Evolutionary conservation across 202 grass and related monocot species (phyloP), one percentile per base, ranked within the genome.

Genomic region (Dendrocalamus latiflorus): DNA sequence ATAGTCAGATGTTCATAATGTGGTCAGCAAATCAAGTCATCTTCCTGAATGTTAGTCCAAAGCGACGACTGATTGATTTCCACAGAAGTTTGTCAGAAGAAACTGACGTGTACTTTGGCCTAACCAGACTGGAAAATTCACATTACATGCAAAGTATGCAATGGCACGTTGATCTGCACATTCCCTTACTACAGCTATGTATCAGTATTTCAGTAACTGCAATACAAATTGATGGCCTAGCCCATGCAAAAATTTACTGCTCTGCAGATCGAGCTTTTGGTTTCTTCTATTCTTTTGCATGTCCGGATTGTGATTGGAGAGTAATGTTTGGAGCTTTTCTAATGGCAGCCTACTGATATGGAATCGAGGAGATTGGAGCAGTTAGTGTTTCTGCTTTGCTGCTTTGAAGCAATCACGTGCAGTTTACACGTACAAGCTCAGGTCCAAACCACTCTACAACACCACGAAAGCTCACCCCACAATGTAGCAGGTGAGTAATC

Each of bases 311-410:
- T n/a, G n/a, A n/a, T n/a, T n/a, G n/a, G n/a, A n/a, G n/a, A n/a
- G n/a, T n/a, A n/a, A 90, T 55, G 34, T 50, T 88, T 91, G 78
- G 79, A 83, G 15, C 37, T n/a, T 85, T 85, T 74, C 51, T 36
- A 51, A 63, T 78, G 81, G 42, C 78, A 91, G 89, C 26, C 65
- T 61, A 36, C 54, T 65, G 64, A 68, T 15, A 91, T 91, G 89
- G 89, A 88, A 68, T 72, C 73, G 61, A 82, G 77, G 82, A 74
- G 73, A 49, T 78, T 85, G 36, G 84, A 57, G 69, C 84, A 74
- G 69, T 79, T 90, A 65, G 63, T 70, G 63, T 70, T 90, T 11
- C 63, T 87, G 80, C 55, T 90, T 48, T 90, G 75, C 84, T 90
- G 69, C 88, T 10, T 80, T 33, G 62, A 16, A n/a, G 84, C 88